phyloP scores from a whole-genome alignment of 78 protist species.

The Emiliania huxleyi region DNA sequence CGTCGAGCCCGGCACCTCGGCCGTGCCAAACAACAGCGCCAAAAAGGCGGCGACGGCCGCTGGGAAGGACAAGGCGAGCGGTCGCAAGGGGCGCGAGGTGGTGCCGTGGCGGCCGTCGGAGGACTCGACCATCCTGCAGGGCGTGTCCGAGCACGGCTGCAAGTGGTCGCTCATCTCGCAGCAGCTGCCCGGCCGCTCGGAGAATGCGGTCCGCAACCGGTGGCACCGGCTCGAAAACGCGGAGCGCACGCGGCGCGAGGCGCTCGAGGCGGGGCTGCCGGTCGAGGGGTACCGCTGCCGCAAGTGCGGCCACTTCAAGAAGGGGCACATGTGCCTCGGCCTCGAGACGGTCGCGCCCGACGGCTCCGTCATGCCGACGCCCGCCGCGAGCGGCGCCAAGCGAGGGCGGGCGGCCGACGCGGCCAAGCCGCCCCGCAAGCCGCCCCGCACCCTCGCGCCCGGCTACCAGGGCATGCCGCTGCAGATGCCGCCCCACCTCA shows the following conservation, averaged over 20 bases:
- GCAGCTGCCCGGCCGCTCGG: constrained; percentile 5
- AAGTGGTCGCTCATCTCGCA: not conserved
- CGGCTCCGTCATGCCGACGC: not conserved
- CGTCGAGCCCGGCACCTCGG: not conserved
- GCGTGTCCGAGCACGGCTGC: not conserved
- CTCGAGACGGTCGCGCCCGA: not conserved
- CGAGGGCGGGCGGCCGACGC: no score
- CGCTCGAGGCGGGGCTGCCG: not conserved
- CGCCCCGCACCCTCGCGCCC: not conserved
- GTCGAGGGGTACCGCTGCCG: constrained; percentile 5
- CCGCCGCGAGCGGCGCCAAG: not conserved
- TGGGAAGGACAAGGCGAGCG: not conserved
- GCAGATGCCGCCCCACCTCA: not conserved
- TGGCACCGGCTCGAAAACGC: constrained; percentile 18
- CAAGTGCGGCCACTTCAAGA: not conserved
- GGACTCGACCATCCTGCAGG: not conserved
- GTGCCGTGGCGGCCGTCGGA: not conserved
- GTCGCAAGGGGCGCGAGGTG: not conserved
- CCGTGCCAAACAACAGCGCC: not conserved
- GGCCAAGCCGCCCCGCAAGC: not conserved
- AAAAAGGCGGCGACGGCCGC: not conserved
- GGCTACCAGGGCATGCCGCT: not conserved
- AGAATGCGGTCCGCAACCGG: constrained; percentile 8
- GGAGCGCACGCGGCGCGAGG: not conserved
- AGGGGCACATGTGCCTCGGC: not conserved